phyloP scores from a whole-genome alignment of 257 asterid species.

The Solanum pinnatisectum region DNA sequence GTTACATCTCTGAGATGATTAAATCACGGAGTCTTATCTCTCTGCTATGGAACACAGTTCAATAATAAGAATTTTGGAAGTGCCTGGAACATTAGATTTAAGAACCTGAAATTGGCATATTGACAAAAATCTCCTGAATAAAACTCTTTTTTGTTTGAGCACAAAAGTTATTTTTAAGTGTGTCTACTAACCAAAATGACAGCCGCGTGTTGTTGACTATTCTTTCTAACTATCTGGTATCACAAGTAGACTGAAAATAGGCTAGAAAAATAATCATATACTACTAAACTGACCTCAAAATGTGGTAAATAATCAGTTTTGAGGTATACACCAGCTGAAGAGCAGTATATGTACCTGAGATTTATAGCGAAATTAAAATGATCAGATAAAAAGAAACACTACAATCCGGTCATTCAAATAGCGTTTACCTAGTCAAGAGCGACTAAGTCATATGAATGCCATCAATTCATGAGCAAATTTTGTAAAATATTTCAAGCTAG shows the following conservation, averaged over 20 bases:
- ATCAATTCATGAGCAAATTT: background rate
- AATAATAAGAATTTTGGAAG: background rate
- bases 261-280: background rate
- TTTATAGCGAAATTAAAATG: background rate
- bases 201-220: background rate
- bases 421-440: background rate
- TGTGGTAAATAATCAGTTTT: constrained; percentile 69
- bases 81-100: background rate
- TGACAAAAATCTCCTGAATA: background rate
- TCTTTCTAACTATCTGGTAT: background rate
- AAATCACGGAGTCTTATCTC: background rate
- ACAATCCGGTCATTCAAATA: background rate
- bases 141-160: background rate
- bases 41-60: background rate
- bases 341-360: constrained; percentile 82
- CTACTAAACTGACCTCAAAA: constrained; percentile 40
- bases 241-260: background rate
- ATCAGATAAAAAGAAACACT: background rate
- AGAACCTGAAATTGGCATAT: background rate
- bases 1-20: background rate
- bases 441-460: background rate
- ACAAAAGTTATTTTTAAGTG: background rate
- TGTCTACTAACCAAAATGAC: background rate
- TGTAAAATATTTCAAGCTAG: background rate
- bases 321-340: constrained; percentile 89